Percentiles rank a stretch among this genome's conserved stretches.
These are phyloP conservation scores for Nadsonia commutata DNA, from an alignment of 1,139 yeast species.

Conservation along the genomic window DNA sequence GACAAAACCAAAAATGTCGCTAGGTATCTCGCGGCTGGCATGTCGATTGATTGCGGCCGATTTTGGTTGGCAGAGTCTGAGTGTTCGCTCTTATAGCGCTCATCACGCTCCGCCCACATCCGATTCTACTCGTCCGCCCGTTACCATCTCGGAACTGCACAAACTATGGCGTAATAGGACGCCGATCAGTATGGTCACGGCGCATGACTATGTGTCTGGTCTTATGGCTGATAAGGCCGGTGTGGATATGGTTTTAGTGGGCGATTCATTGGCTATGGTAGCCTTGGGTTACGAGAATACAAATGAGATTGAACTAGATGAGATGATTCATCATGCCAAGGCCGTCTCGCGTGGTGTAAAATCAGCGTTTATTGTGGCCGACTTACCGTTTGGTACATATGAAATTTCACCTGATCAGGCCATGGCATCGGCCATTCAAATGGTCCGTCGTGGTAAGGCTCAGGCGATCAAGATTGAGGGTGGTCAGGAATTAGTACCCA, in stretches of 20 bases:
- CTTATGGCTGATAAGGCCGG: conserved; percentile 54
- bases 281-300: conserved; percentile 73
- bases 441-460: conserved; percentile 50
- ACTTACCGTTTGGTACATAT: conserved; percentile 78
- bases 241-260: conserved; percentile 62
- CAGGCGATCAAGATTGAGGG: conserved; percentile 87
- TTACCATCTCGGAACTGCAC: conserved; percentile 31
- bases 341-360: conserved; percentile 64
- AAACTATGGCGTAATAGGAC: conserved; percentile 27
- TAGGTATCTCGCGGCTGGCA: too few relatives aligned
- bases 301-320: conserved; percentile 60
- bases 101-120: conserved; percentile 6
- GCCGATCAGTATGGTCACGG: conserved; percentile 70
- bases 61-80: too few relatives aligned
- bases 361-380: conserved; percentile 62
- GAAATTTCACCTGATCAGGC: conserved; percentile 58
- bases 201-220: conserved; percentile 76
- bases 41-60: too few relatives aligned
- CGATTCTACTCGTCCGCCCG: conserved; percentile 13
- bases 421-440: conserved; percentile 40
- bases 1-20: too few relatives aligned
- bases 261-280: conserved; percentile 91
- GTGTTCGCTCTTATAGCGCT: not conserved
- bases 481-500: conserved; percentile 38
- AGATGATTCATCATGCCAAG: conserved; percentile 58